A percentile compares a stretch with the other conserved stretches of the same genome.
phyloP scores from a whole-genome alignment of 306 rosid genomes.

The Rosa chinensis region DNA sequence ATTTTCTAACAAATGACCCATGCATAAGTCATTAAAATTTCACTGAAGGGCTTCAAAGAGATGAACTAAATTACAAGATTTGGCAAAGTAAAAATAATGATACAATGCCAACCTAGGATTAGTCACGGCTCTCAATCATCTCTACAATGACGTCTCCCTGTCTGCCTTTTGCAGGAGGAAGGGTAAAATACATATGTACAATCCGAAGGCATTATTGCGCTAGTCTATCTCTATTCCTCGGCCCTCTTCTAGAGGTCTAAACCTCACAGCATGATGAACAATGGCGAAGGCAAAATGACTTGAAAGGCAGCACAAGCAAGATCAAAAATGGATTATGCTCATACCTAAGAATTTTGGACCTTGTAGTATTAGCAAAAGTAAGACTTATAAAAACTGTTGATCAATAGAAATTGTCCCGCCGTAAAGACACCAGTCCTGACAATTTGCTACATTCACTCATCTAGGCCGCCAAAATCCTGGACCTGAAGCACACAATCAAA shows the following conservation, averaged over 20 bases:
- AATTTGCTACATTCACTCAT: constrained; percentile 39
- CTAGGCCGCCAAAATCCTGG: constrained; percentile 83
- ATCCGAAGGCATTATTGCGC: constrained; percentile 40
- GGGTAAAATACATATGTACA: constrained; percentile 74
- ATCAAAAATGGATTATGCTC: constrained; percentile 36
- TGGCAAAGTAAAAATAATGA: constrained; percentile 22
- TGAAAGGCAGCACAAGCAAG: constrained; percentile 43
- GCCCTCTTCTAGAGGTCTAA: constrained; percentile 26
- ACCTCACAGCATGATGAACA: constrained; percentile 28
- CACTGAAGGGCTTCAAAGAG: neutral
- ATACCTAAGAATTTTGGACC: constrained; percentile 39
- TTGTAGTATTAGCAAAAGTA: constrained; percentile 12
- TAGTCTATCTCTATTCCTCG: constrained; percentile 27
- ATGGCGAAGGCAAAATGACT: constrained; percentile 24
- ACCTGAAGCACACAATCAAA: constrained; percentile 50
- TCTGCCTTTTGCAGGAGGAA: constrained; percentile 67
- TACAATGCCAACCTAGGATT: constrained; percentile 50
- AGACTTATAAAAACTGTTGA: neutral
- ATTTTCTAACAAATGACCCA: constrained; percentile 31
- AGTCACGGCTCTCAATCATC: constrained; percentile 64
- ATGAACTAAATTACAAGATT: constrained; percentile 19
- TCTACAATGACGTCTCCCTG: constrained; percentile 63
- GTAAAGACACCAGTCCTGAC: constrained; percentile 35
- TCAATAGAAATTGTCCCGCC: neutral
- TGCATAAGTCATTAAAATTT: constrained; percentile 35